Evolutionary conservation across 75 land plant species (phyloP), one percentile per base, ranked within the genome.

Genomic region (Cunninghamia lanceolata): DNA sequence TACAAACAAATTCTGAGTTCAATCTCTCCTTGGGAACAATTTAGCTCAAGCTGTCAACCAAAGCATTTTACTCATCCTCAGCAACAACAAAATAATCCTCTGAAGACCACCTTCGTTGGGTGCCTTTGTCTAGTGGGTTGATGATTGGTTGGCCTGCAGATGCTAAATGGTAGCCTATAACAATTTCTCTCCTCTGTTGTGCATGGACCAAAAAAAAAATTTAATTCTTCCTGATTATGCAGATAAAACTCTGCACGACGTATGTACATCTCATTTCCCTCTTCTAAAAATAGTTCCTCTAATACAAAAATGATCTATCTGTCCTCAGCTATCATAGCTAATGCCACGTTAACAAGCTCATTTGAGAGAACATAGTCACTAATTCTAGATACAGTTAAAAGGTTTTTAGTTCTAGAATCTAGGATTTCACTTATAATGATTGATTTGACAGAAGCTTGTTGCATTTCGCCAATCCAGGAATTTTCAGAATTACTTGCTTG

Each of bases 301-400:
- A 94, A 82, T 0, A 94, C 93, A 85, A 91, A 88, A 87, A 93
- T 94, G 82, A 94, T 93, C 39, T 94, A 92, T 71, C 92, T 90
- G 85, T 94, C 96, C 86, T 94, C 96, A n/a, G 96, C 96, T 39
- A 94, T 93, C 96, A 94, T 94, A 14, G 94, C 94, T 28, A 94
- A 71, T n/a, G 96, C 96, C 96, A 94, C 93, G 88, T 94, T 94
- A 8, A 94, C 96, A 68, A n/a, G n/a, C n/a, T n/a, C n/a, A n/a
- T n/a, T n/a, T n/a, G n/a, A n/a, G n/a, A n/a, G n/a, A n/a, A n/a
- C n/a, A n/a, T n/a, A n/a, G n/a, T n/a, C n/a, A n/a, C n/a, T n/a
- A n/a, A n/a, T n/a, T n/a, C n/a, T n/a, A n/a, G n/a, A n/a, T n/a
- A n/a, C n/a, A n/a, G n/a, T n/a, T n/a, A n/a, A n/a, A n/a, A n/a